Base-by-base conservation (phyloP, 257 asterid genomes). In the Capsicum pubescens region DNA sequence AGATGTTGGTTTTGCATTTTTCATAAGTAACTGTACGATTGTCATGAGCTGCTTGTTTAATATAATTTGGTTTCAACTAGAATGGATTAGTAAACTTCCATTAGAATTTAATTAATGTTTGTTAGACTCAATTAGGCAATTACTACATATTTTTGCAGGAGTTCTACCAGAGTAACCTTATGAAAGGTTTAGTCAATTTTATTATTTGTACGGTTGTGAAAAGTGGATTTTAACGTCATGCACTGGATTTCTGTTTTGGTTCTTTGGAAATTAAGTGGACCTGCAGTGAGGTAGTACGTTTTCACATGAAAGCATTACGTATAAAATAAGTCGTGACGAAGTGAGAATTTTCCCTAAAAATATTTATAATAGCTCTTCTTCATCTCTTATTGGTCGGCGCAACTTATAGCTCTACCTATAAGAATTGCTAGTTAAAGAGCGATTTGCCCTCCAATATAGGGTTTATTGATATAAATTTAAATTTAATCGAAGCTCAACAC, bases 241-340 rank as follows among this genome's bases (percentile, higher is more conserved):
- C 76, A 68, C 76, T 68, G 52, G 9, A 64, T 64, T 64, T 64
- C 44, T 68, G 21, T 68, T 68, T 68, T 68, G 76, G 50, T 36
- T 36, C 21, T 68, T 15, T 68, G 36, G 26, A 68, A 68, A 67
- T 35, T 35, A 7, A 35, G 50, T 67, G 8, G 12, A 67, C 50
- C 42, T 21, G 8, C 4, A 5, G 16, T 21, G 70, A 63, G 35
- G 12, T 9, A 13, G 67, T 11, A 21, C 42, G 3, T 21, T 63
- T 63, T 63, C 69, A 10, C 16, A 63, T 9, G 39, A 8, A 21
- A 21, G 6, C 16, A 63, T 21, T 0, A 0, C 26, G 1, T 0
- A 26, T 26, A 26, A 26, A 63, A 10, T 9, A 14, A 63, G 8
- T 0, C 2, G 4, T 11, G 12, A 1, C 0, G 0, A 21, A 63